A percentile compares a stretch with the other conserved stretches of the same genome.
Evolutionary conservation across 192 early-diverging fungal species (phyloP).

Genomic region (Gigaspora rosea): DNA sequence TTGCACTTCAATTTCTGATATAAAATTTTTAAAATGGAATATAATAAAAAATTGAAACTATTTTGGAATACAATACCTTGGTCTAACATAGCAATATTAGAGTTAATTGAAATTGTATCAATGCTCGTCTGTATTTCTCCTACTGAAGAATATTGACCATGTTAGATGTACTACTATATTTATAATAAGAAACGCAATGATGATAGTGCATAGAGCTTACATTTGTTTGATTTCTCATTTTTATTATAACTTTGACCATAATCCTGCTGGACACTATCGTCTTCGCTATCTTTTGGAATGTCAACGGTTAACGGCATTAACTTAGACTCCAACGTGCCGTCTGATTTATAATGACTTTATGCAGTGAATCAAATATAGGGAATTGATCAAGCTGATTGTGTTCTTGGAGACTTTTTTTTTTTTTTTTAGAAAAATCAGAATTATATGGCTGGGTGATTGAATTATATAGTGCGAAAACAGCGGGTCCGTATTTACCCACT

Average conservation of each 20-base stretch:
- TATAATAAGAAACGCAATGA: background rate
- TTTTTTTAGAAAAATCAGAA: too few species aligned
- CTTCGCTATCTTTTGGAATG: background rate
- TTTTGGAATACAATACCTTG: background rate
- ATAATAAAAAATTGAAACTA: background rate
- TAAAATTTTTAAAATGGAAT: background rate
- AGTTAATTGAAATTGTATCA: background rate
- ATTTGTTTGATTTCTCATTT: too few species aligned
- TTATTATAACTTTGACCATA: background rate
- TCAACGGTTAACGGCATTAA: too few species aligned
- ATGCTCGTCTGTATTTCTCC: background rate
- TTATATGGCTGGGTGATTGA: too few species aligned
- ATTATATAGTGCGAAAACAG: too few species aligned
- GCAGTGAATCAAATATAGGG: background rate
- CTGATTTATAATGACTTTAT: background rate
- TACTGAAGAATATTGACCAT: background rate
- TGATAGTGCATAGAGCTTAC: background rate
- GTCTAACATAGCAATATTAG: background rate
- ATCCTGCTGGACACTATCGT: background rate
- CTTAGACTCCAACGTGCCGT: background rate
- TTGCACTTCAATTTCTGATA: background rate
- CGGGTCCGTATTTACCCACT: too few species aligned
- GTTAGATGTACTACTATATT: background rate
- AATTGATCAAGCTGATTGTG: too few species aligned
- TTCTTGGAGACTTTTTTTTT: too few species aligned